Conservation (phyloP, 306 rosid genomes). For the Sicyos edulis region DNA sequence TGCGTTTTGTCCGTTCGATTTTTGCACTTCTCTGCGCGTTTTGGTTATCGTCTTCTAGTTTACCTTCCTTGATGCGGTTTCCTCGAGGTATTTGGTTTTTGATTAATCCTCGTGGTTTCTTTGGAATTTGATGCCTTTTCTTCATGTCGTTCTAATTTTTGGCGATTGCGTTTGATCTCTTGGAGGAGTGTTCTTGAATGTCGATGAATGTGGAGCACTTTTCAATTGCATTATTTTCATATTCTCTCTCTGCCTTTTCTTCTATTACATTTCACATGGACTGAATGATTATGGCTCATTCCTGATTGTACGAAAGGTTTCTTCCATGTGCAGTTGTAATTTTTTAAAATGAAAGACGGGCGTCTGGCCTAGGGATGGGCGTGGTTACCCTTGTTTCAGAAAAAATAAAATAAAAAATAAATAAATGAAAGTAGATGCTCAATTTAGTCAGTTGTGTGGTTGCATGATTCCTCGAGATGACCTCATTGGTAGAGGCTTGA, state of each 20-base stretch:
- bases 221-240: neutral
- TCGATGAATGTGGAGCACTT: neutral
- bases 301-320: neutral
- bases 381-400: too few relatives aligned
- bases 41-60: neutral
- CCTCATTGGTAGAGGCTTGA: too few relatives aligned
- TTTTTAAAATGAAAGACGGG: neutral
- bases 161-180: neutral
- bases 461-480: too few relatives aligned
- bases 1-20: neutral
- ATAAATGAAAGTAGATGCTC: slow-evolving; percentile 2
- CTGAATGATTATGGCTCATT: neutral
- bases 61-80: neutral
- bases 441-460: neutral
- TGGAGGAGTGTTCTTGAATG: neutral
- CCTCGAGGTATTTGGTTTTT: neutral
- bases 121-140: neutral
- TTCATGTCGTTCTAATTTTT: too few relatives aligned
- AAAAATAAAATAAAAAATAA: too few relatives aligned
- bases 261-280: neutral
- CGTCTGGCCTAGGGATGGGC: too few relatives aligned
- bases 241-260: neutral
- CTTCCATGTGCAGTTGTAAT: neutral
- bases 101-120: neutral
- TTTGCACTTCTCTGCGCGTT: neutral